A percentile compares a stretch with the other conserved stretches of the same genome.
Conservation (phyloP, 2,329 filamentous ascomycete genomes). For the Seiridium unicorne region DNA sequence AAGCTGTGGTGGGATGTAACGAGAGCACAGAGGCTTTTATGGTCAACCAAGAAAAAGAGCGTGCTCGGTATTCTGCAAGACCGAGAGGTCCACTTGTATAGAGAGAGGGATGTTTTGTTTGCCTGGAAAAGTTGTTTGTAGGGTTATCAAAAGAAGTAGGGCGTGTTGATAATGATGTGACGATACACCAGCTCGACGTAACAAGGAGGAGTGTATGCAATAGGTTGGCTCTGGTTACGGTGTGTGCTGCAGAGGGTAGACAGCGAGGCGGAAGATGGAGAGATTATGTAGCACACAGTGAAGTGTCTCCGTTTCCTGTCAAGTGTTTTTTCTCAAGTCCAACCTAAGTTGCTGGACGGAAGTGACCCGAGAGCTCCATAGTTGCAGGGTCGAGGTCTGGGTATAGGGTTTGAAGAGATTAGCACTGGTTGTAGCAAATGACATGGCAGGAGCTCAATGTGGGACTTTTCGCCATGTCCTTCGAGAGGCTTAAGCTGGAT, state of each 20-base stretch:
- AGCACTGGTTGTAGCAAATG: not conserved
- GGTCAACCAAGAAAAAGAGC: not conserved
- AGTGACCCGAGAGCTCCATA: not conserved
- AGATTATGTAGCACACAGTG: not conserved
- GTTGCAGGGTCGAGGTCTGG: not conserved
- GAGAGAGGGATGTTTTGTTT: conserved; percentile 2
- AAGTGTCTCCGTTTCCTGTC: not conserved
- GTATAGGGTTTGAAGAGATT: not conserved
- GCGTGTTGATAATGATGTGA: conserved; percentile 6
- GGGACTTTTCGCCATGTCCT: not conserved
- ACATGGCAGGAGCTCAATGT: not conserved
- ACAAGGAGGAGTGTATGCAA: not conserved
- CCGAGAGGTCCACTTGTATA: conserved; percentile 9
- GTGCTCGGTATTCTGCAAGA: not conserved
- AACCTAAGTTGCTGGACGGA: not conserved
- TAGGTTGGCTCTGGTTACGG: not conserved
- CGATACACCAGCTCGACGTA: not conserved
- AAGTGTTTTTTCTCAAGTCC: not conserved
- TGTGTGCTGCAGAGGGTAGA: not conserved
- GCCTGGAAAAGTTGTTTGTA: conserved; percentile 10
- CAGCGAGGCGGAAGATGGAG: conserved; percentile 1
- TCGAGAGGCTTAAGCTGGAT: not conserved
- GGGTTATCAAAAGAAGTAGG: conserved; percentile 5
- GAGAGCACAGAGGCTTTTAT: conserved; percentile 12
- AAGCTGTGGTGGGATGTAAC: not conserved